Evolutionary conservation across 441 rosid species (phyloP).

Genomic region (Pelargonium myrrhifolium): DNA sequence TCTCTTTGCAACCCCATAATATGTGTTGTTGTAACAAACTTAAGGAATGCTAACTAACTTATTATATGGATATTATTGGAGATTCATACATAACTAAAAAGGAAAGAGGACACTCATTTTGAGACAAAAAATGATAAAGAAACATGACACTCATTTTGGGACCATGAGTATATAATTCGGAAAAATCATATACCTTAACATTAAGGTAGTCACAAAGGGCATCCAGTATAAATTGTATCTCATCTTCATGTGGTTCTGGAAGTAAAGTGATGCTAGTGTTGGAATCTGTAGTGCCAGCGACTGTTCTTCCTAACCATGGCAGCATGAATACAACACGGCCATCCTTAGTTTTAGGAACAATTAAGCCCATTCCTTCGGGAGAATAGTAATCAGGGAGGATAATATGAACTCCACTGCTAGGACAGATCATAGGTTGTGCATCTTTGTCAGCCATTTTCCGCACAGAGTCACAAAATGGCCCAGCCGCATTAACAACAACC

Average conservation of each 20-base stretch:
- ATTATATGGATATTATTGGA: no score
- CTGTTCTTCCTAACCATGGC: slow-evolving; percentile 95
- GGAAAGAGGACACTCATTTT: no score
- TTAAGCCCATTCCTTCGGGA: slow-evolving; percentile 97
- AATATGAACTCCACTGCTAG: slow-evolving; percentile 90
- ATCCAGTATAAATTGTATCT: slow-evolving; percentile 88
- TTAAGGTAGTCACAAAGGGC: slow-evolving; percentile 84
- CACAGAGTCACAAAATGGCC: slow-evolving; percentile 85
- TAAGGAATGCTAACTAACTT: no score
- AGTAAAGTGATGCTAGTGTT: slow-evolving; percentile 61
- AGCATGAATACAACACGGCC: slow-evolving; percentile 93
- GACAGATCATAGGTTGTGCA: slow-evolving; percentile 67
- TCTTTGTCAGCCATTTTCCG: slow-evolving; percentile 71
- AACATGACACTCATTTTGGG: no score
- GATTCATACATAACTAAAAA: background rate
- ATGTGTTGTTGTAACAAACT: no score
- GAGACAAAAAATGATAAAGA: no score
- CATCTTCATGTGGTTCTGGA: slow-evolving; percentile 94
- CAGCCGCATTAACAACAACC: slow-evolving; percentile 86
- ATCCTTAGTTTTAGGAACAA: slow-evolving; percentile 96
- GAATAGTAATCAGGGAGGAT: slow-evolving; percentile 95
- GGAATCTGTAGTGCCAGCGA: slow-evolving; percentile 96
- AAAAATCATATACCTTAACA: slow-evolving; percentile 68
- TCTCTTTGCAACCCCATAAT: no score
- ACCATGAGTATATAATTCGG: no score